Base-by-base conservation (phyloP, 495 filamentous ascomycete genomes). In the Hypoxylon subgilvum region DNA sequence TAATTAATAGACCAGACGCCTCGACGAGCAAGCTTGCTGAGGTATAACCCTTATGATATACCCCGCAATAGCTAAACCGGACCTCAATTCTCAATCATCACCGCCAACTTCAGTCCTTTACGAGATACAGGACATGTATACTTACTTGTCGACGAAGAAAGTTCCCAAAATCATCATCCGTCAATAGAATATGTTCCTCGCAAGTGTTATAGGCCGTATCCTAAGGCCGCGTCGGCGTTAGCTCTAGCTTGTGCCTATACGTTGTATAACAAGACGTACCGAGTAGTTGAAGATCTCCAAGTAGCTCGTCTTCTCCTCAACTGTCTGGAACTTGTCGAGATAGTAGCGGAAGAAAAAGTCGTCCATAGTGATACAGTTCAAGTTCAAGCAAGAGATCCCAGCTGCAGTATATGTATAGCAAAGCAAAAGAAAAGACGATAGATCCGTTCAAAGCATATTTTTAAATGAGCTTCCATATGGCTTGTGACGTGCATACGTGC, bases 261-360 rank as follows among this genome's bases (percentile, higher is more conserved):
- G 6, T 35, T 5, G 17, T 34, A 9, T 9, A 27, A 12, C 19
- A 19, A 6, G 6, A 68, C 79, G 42, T 63, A 84, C 81, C 49
- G 79, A 77, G 57, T 83, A 84, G 31, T 77, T 78, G 51, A 80
- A 71, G 25, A 84, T 80, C 69, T 84, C 80, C 14, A 84, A 57
- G 55, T 81, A 84, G 23, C 68, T 70, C 14, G 80, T 83, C 14
- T 62, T 66, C 56, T 84, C 81, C 17, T 60, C 43, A 9, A 82
- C 77, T 10, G 60, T 46, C 38, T 68, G 69, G 61, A 74, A 82
- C n/a, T 69, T 34, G 2, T 65, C 48, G 38, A 84, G 70, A 41
- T 79, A 71, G 1, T 42, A 17, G 42, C 69, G 62, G 38, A 84
- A 83, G 63, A 82, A 72, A 56, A 82, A 83, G 59, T 82, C 74